phyloP scores from a whole-genome alignment of 257 asterid species.

The Penstemon newberryi region DNA sequence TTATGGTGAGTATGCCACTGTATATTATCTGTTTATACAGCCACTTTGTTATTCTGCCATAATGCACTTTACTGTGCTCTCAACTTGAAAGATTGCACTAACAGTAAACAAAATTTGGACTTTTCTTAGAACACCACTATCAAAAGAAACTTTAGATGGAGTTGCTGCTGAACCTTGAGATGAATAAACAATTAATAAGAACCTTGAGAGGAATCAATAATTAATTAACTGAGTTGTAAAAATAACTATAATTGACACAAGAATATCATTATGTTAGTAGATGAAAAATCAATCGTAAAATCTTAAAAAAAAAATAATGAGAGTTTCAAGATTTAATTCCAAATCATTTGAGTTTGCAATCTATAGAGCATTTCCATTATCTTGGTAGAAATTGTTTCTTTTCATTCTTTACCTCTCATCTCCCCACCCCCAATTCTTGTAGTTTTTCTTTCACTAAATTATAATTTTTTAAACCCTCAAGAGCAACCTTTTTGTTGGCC shows the following conservation, averaged over 20 bases:
- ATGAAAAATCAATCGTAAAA: too few species aligned
- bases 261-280: not conserved
- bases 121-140: not conserved
- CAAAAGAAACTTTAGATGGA: conserved; percentile 3
- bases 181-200: not conserved
- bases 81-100: not conserved
- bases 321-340: not conserved
- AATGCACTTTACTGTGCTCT: not conserved
- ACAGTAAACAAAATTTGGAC: not conserved
- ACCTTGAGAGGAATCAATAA: conserved; percentile 4
- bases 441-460: not conserved
- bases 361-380: not conserved
- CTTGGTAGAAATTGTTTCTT: conserved; percentile 3
- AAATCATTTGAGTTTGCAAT: conserved; percentile 2
- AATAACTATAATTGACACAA: not conserved
- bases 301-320: too few species aligned
- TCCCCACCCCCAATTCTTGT: not conserved
- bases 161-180: conserved; percentile 7
- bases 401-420: not conserved
- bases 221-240: conserved; percentile 1
- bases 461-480: not conserved
- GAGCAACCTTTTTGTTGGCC: conserved; percentile 9
- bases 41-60: conserved; percentile 8
- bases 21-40: conserved; percentile 11
- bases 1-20: conserved; percentile 8